Evolutionary conservation across 1,284 basidiomycete species (phyloP), one percentile per base, ranked within the genome.

Genomic region (Cutaneotrichosporon spelunceum): DNA sequence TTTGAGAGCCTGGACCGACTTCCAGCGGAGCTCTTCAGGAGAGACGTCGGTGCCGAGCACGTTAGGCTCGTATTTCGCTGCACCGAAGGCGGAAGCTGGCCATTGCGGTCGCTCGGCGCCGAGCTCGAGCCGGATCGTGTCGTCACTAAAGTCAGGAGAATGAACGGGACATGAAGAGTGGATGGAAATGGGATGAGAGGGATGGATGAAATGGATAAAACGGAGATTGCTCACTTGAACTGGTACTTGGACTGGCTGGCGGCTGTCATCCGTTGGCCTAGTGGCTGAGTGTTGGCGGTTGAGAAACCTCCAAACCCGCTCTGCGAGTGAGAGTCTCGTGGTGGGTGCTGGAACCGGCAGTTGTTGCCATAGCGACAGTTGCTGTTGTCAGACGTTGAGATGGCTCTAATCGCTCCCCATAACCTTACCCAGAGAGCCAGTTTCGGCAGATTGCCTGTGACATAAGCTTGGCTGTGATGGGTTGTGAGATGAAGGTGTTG

Each of bases 31-130:
- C 77, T 97, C 93, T 70, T 96, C 93, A 0, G 83, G 84, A 0
- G 87, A 89, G 64, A 88, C 81, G 70, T 96, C 93, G 33, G 88
- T 79, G 1, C 85, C 86, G 5, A 77, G 77, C 7, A 95, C 69
- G 53, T 83, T 86, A 0, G 86, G 87, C 68, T 93, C 90, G 58
- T 84, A 74, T 72, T 93, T 93, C 0, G 86, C 85, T 2, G 70
- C 68, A 0, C 84, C 92, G 73, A 89, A 96, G 0, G 85, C 88
- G 0, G 90, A 87, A 0, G 94, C 79, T n/a, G 88, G 87, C 88
- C 90, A 97, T 8, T 84, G 59, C 0, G 93, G 93, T 69, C 68
- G 68, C 52, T 78, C 77, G 2, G 66, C 62, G 7, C 58, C 45
- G 1, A 79, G 69, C 47, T 79, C 78, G 21, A 59, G 48, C 23